Conservation (phyloP, 139 green algal genomes). For the Chlorella ohadii region DNA sequence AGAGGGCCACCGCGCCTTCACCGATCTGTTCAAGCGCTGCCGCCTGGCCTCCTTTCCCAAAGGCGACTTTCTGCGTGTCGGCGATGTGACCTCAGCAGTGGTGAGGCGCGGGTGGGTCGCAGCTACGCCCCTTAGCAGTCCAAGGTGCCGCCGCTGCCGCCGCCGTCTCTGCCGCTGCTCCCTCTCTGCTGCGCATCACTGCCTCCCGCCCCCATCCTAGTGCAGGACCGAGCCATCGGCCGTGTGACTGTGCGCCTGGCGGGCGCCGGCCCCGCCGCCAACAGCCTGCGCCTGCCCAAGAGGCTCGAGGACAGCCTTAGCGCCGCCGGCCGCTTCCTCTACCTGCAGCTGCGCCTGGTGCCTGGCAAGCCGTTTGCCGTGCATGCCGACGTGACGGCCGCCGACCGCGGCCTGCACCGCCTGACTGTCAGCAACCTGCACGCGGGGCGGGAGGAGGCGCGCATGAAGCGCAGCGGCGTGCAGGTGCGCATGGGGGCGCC, state of each 20-base stretch:
- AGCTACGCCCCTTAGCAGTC: not conserved
- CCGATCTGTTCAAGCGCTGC: conserved; percentile 79
- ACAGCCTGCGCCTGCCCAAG: conserved; percentile 68
- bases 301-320: conserved; percentile 47
- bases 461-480: conserved; percentile 43
- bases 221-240: conserved; percentile 54
- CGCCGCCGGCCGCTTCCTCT: conserved; percentile 71
- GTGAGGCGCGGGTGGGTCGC: conserved; percentile 35
- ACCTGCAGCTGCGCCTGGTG: conserved; percentile 66
- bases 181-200: too few relatives aligned
- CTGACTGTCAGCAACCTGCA: conserved; percentile 78
- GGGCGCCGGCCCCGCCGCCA: conserved; percentile 60
- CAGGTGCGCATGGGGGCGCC: too few relatives aligned
- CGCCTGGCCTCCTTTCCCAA: conserved; percentile 16
- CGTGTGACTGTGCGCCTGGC: conserved; percentile 51
- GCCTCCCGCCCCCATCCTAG: too few relatives aligned
- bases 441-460: conserved; percentile 17
- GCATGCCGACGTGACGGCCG: conserved; percentile 62
- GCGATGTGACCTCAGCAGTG: conserved; percentile 67
- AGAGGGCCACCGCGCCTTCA: conserved; percentile 43
- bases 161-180: too few relatives aligned
- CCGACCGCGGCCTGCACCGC: conserved; percentile 59
- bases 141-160: conserved; percentile 36
- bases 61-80: conserved; percentile 61
- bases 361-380: conserved; percentile 67